Conservation (phyloP, 345 rosid genomes). For the Hypericum androsaemum region DNA sequence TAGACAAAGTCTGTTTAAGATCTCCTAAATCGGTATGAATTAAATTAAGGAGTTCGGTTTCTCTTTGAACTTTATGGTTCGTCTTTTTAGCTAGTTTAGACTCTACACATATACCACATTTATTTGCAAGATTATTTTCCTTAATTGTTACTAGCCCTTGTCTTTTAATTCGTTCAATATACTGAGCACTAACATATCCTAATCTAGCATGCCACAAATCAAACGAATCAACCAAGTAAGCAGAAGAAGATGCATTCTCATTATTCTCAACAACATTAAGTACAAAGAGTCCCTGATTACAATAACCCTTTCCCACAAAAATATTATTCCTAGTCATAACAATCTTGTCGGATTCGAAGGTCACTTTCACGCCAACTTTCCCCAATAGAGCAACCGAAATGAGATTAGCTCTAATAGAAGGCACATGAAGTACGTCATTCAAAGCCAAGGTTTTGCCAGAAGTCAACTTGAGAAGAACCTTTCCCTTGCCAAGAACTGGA, state of each 20-base stretch:
- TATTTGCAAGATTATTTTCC: not conserved
- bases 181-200: not conserved
- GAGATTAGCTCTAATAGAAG: not conserved
- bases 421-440: not conserved
- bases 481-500: not conserved
- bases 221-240: no score
- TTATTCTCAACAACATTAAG: not conserved
- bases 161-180: not conserved
- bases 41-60: not conserved
- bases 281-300: slow-evolving; percentile 6
- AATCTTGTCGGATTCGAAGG: not conserved
- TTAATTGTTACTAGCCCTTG: not conserved
- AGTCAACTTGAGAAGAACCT: not conserved
- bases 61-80: not conserved
- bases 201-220: not conserved
- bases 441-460: not conserved
- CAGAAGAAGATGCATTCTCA: slow-evolving; percentile 2
- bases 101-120: slow-evolving; percentile 1
- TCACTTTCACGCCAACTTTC: slow-evolving; percentile 2
- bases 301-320: not conserved
- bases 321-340: slow-evolving; percentile 1
- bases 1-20: not conserved
- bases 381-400: not conserved
- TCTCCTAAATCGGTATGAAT: slow-evolving; percentile 1
- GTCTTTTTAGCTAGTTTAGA: not conserved